Base-by-base conservation (phyloP, 2,329 filamentous ascomycete genomes). In the Colletotrichum falcatum region DNA sequence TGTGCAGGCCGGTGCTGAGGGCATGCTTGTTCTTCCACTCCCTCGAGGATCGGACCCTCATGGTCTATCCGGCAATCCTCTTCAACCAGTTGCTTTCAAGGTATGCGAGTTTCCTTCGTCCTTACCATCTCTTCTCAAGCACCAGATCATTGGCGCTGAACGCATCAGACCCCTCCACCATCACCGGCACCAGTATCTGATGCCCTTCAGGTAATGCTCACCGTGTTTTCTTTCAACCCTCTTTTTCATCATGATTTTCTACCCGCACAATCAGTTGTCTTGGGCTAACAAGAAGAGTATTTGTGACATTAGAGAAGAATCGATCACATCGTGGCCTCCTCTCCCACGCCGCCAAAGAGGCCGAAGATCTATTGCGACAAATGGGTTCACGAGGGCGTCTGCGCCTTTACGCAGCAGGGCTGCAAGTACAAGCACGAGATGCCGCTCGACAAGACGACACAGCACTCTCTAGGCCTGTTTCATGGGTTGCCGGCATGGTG, bases 371-470 rank as follows among this genome's bases (percentile, higher is more conserved):
- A 92, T 80, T 97, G 94, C 81, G 93, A 94, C 69, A 94, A 95
- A 80, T 98, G 94, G 94, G 91, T 97, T 65, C 91, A 93, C 75
- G 91, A 92, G 69, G 94, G 94, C 26, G 89, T 93, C 53, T 98
- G 95, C 78, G 92, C 92, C 72, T 98, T 94, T 79, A 90, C 88
- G 4, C 93, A 97, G 78, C 91, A 95, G 77, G 94, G 95, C 0
- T 97, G 95, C 83, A 90, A 91, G 74, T 97, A 90, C 84, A 95
- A 94, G 82, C 95, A 97, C 79, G 93, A 96, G 78, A 97, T 97
- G 92, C 95, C 95, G 0, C 80, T 83, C 33, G 90, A 94, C 73
- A 84, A 85, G 61, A 82, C 84, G 0, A 92, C 90, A 1, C 88
- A 97, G 74, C 82, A 88, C 53, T 84, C 86, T 8, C 85, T 97